Percentiles rank a stretch among this genome's conserved stretches.
Evolutionary conservation across 305 asterid genomes (phyloP).

Genomic region (Solanum chacoense): DNA sequence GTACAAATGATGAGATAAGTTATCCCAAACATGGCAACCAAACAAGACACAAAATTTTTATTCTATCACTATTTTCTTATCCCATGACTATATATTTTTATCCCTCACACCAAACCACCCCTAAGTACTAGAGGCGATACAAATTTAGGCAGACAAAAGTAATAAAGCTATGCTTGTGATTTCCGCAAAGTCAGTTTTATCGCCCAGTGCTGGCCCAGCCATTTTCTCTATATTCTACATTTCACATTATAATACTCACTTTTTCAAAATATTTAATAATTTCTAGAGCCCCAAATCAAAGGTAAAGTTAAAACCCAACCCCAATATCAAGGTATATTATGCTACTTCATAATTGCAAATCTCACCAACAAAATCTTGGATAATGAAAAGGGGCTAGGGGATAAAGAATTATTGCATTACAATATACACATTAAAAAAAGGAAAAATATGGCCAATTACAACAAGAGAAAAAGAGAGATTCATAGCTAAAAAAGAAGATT

Average conservation of each 20-base stretch:
- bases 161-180: constrained; percentile 27
- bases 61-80: too few species aligned
- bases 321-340: background rate
- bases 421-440: background rate
- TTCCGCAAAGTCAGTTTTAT: constrained; percentile 25
- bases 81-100: too few species aligned
- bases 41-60: too few species aligned
- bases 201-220: background rate
- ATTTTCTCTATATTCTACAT: background rate
- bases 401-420: background rate
- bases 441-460: background rate
- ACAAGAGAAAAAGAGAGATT: background rate
- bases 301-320: background rate
- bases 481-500: background rate
- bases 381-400: background rate
- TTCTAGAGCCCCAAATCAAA: background rate
- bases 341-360: background rate
- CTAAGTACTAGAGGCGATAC: background rate
- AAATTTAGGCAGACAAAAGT: constrained; percentile 8
- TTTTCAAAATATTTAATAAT: background rate
- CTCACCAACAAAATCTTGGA: constrained; percentile 8
- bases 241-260: constrained; percentile 7
- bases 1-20: too few species aligned
- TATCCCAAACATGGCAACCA: too few species aligned
- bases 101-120: too few species aligned